Base-by-base conservation (phyloP, 2,329 filamentous ascomycete species). In the Cladorrhinum sp. region DNA sequence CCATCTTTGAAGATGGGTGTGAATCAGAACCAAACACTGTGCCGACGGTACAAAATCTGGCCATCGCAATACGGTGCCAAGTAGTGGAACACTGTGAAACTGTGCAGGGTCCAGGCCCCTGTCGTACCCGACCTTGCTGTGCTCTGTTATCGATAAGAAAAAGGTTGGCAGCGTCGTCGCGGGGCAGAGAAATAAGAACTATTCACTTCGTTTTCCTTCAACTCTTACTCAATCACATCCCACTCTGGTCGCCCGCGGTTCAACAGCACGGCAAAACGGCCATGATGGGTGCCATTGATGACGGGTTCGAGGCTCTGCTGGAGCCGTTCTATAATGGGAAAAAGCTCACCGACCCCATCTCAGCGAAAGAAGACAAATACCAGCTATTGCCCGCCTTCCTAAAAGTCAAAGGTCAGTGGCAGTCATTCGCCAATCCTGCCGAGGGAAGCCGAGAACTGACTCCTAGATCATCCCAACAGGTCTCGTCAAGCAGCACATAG, bases 371-470 rank as follows among this genome's bases (percentile, higher is more conserved):
- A 70, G 95, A 99, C 79, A 99, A 99, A 81, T 97, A 93, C 85
- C 96, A 98, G 74, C 81, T 99, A 48, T 78, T 99, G 25, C 96
- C 95, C 0, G 95, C 95, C n/a, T 99, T 99, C 75, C 79, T 99
- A 61, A 97, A 97, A 76, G 93, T 97, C 70, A 99, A 99, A 77
- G 93, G 85, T 83, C 67, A 68, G 77, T 69, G 10, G 4, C 10
- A 12, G 23, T 20, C 32, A 8, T n/a, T 25, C n/a, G n/a, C 38
- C 13, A 16, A 22, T 18, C n/a, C 3, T 27, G 51, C 51, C 56
- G 49, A 27, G 20, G 25, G 41, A 56, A 56, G 12, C 49, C 48
- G 50, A 71, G 74, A 70, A 74, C 60, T 53, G 49, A 8, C 51
- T 38, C 8, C 7, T 18, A 3, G 53, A 27, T 2, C 9, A n/a